These are phyloP conservation scores for Fonsecaea pedrosoi DNA, from an alignment of 2,329 filamentous ascomycete genomes.

Conservation along the genomic window DNA sequence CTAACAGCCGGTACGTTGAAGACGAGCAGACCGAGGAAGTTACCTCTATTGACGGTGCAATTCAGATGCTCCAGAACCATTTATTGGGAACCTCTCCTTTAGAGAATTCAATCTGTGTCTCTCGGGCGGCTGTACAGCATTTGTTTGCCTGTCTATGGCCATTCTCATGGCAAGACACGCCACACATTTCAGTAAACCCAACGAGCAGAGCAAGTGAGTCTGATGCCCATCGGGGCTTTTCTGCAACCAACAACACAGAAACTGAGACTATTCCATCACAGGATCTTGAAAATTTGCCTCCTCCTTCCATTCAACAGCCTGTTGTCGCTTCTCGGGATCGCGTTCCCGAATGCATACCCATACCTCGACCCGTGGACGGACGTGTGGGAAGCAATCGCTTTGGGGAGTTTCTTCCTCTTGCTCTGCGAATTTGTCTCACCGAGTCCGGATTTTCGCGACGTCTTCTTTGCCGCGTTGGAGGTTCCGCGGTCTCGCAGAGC, in stretches of 20 bases:
- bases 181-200: slow-evolving; percentile 51
- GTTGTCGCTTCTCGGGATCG: slow-evolving; percentile 49
- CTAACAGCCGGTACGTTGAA: slow-evolving; percentile 15
- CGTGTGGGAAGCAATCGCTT: slow-evolving; percentile 50
- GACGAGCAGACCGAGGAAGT: background rate
- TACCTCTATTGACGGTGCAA: background rate
- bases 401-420: slow-evolving; percentile 55
- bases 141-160: slow-evolving; percentile 44
- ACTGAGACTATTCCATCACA: slow-evolving; percentile 33
- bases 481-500: slow-evolving; percentile 38
- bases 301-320: slow-evolving; percentile 53
- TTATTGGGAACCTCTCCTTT: slow-evolving; percentile 42
- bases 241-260: background rate
- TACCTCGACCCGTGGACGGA: slow-evolving; percentile 52
- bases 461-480: slow-evolving; percentile 48
- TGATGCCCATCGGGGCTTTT: background rate
- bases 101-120: slow-evolving; percentile 48
- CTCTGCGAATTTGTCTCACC: slow-evolving; percentile 53
- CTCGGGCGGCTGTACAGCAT: slow-evolving; percentile 46
- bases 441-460: slow-evolving; percentile 44
- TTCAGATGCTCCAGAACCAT: slow-evolving; percentile 19
- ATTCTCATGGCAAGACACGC: slow-evolving; percentile 47
- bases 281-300: slow-evolving; percentile 52
- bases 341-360: slow-evolving; percentile 48
- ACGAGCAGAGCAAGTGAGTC: slow-evolving; percentile 50